Evolutionary conservation across 441 rosid species (phyloP).

Genomic region (Eruca vesicaria): DNA sequence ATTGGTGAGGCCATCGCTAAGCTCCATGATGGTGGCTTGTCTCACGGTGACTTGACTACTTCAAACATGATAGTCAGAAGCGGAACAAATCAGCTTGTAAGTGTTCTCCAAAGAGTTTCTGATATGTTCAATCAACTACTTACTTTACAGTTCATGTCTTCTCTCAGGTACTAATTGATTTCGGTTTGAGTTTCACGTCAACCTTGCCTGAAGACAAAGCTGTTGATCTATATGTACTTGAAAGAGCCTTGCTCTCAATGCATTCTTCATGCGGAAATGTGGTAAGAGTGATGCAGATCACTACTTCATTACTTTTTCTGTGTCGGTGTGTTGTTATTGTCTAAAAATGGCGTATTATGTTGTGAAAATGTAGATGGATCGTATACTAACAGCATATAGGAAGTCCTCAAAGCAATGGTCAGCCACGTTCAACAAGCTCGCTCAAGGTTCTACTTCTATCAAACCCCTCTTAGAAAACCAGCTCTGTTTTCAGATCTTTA

Average conservation of each 20-base stretch:
- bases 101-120: slow-evolving; percentile 35
- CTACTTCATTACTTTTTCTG: background rate
- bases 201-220: slow-evolving; percentile 94
- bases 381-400: slow-evolving; percentile 68
- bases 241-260: slow-evolving; percentile 88
- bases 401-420: slow-evolving; percentile 98
- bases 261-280: slow-evolving; percentile 96
- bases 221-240: slow-evolving; percentile 91
- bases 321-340: background rate
- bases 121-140: slow-evolving; percentile 29
- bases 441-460: slow-evolving; percentile 55
- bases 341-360: background rate
- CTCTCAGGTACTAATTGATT: slow-evolving; percentile 83
- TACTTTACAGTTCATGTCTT: slow-evolving; percentile 8
- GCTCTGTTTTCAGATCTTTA: background rate
- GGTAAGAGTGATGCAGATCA: slow-evolving; percentile 46
- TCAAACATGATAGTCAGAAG: slow-evolving; percentile 80
- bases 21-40: slow-evolving; percentile 89
- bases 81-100: slow-evolving; percentile 60
- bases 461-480: background rate
- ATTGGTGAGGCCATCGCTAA: slow-evolving; percentile 85
- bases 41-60: slow-evolving; percentile 96
- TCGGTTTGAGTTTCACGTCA: slow-evolving; percentile 91
- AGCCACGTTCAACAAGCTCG: slow-evolving; percentile 85
- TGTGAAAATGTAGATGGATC: slow-evolving; percentile 63